Evolutionary conservation across 2,329 filamentous ascomycete genomes (phyloP).

Genomic region (Arthrobotrys sinensis): DNA sequence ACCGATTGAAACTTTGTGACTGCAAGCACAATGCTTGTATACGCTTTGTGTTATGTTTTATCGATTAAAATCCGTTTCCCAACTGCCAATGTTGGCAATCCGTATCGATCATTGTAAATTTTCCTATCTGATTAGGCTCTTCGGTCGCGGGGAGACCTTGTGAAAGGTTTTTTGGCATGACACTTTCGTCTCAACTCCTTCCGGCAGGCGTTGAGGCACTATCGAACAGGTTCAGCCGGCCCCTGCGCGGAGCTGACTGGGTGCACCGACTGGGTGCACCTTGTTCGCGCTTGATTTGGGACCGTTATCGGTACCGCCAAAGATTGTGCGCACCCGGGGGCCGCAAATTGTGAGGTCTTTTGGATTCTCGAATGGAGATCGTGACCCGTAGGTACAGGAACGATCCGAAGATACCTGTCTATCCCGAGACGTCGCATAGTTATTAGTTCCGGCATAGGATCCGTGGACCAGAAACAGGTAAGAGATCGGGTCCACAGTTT

Average conservation of each 20-base stretch:
- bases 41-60: conserved; percentile 5
- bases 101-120: conserved; percentile 7
- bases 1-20: conserved; percentile 43
- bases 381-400: not conserved
- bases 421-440: conserved; percentile 25
- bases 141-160: conserved; percentile 21
- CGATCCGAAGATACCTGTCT: conserved; percentile 19
- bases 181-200: conserved; percentile 38
- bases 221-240: conserved; percentile 36
- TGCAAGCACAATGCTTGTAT: conserved; percentile 18
- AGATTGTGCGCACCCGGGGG: conserved; percentile 44
- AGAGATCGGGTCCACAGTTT: conserved; percentile 27
- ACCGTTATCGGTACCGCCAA: conserved; percentile 58
- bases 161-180: conserved; percentile 5
- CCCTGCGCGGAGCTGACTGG: conserved; percentile 41
- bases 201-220: conserved; percentile 17
- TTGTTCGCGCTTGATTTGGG: conserved; percentile 54
- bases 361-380: conserved; percentile 17
- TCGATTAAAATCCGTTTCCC: conserved; percentile 10
- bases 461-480: conserved; percentile 17
- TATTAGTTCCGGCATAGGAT: conserved; percentile 30
- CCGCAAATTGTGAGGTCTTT: conserved; percentile 25
- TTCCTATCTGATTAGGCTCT: conserved; percentile 15
- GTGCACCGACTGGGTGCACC: conserved; percentile 49
- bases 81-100: conserved; percentile 22